Percentiles rank a stretch among this genome's conserved stretches.
Conservation (phyloP, 2,329 filamentous ascomycete species). For the Cryphonectria parasitica region DNA sequence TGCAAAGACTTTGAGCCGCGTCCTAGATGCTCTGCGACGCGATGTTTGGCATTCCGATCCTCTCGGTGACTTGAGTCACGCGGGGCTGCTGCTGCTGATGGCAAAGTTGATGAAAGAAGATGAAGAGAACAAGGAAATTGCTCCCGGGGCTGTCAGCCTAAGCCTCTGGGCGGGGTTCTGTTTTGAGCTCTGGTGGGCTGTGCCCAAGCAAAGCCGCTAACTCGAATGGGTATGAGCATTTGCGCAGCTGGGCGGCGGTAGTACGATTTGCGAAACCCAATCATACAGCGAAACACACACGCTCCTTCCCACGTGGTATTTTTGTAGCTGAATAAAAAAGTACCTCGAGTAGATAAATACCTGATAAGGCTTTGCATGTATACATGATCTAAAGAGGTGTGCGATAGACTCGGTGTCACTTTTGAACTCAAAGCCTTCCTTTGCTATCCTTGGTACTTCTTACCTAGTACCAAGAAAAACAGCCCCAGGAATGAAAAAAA, state of each 20-base stretch:
- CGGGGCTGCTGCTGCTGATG: neutral
- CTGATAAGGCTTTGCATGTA: no score
- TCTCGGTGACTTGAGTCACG: neutral
- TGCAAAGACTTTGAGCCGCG: neutral
- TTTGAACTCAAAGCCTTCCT: no score
- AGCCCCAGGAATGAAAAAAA: no score
- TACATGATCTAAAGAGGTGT: no score
- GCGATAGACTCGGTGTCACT: no score
- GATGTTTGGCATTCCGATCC: neutral
- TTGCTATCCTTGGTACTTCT: no score
- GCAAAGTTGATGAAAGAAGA: neutral
- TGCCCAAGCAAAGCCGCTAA: neutral
- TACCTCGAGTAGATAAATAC: no score
- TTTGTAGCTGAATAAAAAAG: no score
- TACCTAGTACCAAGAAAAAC: no score
- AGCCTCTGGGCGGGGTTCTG: neutral
- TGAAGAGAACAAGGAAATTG: neutral
- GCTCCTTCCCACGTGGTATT: no score
- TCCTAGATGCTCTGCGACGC: neutral
- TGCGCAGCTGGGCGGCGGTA: neutral
- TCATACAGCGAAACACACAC: no score
- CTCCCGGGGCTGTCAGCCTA: neutral
- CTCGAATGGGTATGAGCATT: neutral
- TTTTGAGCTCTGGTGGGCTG: neutral
- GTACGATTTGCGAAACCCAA: no score